Evolutionary conservation across 2,329 filamentous ascomycete species (phyloP).

Genomic region (Trichoderma pleuroti): DNA sequence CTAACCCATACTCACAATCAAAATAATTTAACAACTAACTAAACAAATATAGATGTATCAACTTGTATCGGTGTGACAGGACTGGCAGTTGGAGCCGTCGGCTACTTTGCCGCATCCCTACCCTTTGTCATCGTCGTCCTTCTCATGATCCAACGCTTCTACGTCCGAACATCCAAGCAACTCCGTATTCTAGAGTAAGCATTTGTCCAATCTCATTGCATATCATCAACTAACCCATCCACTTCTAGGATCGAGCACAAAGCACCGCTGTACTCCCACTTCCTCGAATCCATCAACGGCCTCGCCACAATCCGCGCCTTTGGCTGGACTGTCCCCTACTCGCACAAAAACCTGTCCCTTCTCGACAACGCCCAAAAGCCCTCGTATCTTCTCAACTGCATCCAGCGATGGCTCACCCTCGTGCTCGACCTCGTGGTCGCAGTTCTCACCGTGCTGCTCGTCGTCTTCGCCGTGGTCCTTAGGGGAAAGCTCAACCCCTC

Average conservation of each 20-base stretch:
- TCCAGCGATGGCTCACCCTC: constrained; percentile 52
- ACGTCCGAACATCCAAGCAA: constrained; percentile 54
- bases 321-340: constrained; percentile 36
- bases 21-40: constrained; percentile 1
- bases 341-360: constrained; percentile 34
- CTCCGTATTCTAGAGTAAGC: constrained; percentile 47
- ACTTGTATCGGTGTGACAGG: constrained; percentile 42
- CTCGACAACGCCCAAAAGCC: constrained; percentile 50
- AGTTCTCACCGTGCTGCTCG: constrained; percentile 39
- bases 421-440: constrained; percentile 51
- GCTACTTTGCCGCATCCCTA: constrained; percentile 44
- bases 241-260: constrained; percentile 31
- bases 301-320: constrained; percentile 39
- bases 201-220: neutral
- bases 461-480: constrained; percentile 37
- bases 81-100: constrained; percentile 42
- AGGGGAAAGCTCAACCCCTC: constrained; percentile 31
- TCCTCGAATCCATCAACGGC: constrained; percentile 32
- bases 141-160: constrained; percentile 48
- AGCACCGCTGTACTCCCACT: constrained; percentile 33
- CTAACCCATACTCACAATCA: too few species aligned
- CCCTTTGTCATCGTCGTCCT: constrained; percentile 41
- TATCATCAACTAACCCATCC: neutral
- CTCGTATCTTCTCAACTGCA: constrained; percentile 49
- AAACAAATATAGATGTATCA: constrained; percentile 23